Percentiles rank a stretch among this genome's conserved stretches.
Conservation (phyloP, 805 yeast species). For the Saccharomycopsis fibuligera region DNA sequence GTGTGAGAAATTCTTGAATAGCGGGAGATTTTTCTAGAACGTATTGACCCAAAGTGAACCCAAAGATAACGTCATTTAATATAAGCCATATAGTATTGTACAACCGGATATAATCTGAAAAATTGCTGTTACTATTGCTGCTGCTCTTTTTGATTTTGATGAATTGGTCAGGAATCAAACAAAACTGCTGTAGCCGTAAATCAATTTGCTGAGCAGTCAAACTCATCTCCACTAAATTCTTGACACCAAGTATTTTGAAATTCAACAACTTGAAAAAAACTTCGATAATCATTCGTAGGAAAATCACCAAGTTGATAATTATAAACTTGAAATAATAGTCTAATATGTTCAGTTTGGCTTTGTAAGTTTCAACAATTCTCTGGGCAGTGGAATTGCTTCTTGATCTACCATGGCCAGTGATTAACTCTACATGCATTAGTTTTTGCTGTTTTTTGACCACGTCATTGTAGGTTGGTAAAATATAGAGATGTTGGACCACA, state of each 20-base stretch:
- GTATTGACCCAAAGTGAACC: constrained; percentile 50
- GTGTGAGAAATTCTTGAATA: constrained; percentile 27
- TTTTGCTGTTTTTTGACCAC: constrained; percentile 1
- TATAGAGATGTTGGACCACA: constrained; percentile 16
- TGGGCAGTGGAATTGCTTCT: not conserved
- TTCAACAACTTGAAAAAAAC: constrained; percentile 27
- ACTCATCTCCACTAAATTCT: constrained; percentile 38
- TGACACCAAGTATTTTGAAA: constrained; percentile 21
- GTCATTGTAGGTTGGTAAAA: constrained; percentile 15
- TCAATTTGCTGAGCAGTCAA: constrained; percentile 76
- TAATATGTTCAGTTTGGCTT: not conserved
- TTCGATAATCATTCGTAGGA: constrained; percentile 5
- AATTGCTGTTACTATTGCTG: constrained; percentile 29
- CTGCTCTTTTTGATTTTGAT: constrained; percentile 41
- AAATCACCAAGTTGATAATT: constrained; percentile 7
- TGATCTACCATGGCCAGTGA: not conserved
- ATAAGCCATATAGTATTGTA: constrained; percentile 88
- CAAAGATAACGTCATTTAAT: constrained; percentile 73
- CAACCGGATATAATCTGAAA: constrained; percentile 64
- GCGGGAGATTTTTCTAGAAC: constrained; percentile 33
- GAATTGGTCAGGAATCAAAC: constrained; percentile 77
- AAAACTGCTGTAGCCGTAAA: constrained; percentile 65
- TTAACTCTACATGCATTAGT: no score
- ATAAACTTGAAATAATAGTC: constrained; percentile 2
- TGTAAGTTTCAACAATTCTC: not conserved